Base-by-base conservation (phyloP, 805 yeast genomes). In the Metschnikowia arizonensis region DNA sequence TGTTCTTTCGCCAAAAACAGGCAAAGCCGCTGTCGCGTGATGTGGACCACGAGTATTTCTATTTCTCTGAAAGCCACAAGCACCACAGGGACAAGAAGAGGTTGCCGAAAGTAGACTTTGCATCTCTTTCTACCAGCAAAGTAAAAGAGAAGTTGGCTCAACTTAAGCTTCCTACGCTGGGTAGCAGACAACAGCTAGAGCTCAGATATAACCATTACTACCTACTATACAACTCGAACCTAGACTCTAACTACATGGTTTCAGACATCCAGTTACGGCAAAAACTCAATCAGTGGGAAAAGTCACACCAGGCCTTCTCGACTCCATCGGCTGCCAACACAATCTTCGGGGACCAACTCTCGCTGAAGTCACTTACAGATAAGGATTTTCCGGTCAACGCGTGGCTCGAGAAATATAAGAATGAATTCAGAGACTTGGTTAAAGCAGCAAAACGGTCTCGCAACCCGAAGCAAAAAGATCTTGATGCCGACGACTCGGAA, bases 141-240 rank as follows among this genome's bases (percentile, higher is more conserved):
- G 65, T 89, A 10, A 81, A 81, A 52, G 80, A 78, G 37, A 81
- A 81, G 57, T 65, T 90, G 12, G 42, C 69, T 1, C 70, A 75
- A 6, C 59, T 78, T 18, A 78, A 78, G 11, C 61, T 90, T 5
- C 77, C 89, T 0, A 70, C 79, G 0, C 62, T 60, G 8, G 98
- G 97, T 0, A 63, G 83, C 1, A 70, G 87, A 48, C 65, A 64
- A 12, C 82, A 78, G 50, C 57, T 89, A 54, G 90, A 86, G 49
- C 64, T 76, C 15, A 65, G 98, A 33, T 85, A 85, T 58, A 82
- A 79, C 50, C 91, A 89, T 52, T 90, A 81, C 67, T 79, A 84
- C 45, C 78, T 82, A 26, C 58, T 88, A 9, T 85, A 83, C 81
- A 90, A 90, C 58, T 82, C 96, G 10, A 88, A 88, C 57, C 74